These are phyloP conservation scores for Cytospora piceae DNA, from an alignment of 2,329 filamentous ascomycete species.

Conservation along the genomic window DNA sequence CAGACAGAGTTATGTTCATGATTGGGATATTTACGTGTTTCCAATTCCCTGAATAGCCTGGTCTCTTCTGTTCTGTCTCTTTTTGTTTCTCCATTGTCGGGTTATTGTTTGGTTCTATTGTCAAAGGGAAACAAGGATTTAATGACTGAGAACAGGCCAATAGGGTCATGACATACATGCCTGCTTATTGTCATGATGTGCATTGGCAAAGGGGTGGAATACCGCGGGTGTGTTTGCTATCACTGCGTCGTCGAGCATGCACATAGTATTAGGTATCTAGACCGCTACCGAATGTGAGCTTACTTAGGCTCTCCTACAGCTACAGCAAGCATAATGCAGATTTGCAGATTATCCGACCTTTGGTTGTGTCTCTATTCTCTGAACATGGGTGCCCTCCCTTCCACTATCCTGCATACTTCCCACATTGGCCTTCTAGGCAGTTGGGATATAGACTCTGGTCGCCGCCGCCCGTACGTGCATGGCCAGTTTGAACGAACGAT, in stretches of 20 bases:
- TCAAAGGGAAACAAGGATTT: background rate
- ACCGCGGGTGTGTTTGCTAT: background rate
- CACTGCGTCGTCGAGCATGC: background rate
- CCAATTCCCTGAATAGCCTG: background rate
- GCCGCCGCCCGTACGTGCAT: too few relatives aligned
- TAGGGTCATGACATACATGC: background rate
- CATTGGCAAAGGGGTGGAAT: background rate
- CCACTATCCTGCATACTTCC: too few relatives aligned
- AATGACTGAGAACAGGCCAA: background rate
- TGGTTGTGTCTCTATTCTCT: background rate
- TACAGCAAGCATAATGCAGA: background rate
- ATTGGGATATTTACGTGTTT: background rate
- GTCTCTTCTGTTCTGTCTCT: background rate
- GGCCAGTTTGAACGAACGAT: too few relatives aligned
- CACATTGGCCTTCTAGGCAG: too few relatives aligned
- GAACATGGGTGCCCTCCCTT: background rate
- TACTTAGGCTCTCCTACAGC: background rate
- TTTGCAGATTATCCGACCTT: background rate
- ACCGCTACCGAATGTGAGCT: background rate
- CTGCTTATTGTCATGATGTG: background rate
- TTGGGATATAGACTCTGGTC: too few relatives aligned
- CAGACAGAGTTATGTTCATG: background rate
- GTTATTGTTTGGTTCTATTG: background rate
- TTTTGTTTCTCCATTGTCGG: background rate
- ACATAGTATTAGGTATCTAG: background rate